These are phyloP conservation scores for Mycena kentingensis DNA, from an alignment of 768 basidiomycete species.

Conservation along the genomic window DNA sequence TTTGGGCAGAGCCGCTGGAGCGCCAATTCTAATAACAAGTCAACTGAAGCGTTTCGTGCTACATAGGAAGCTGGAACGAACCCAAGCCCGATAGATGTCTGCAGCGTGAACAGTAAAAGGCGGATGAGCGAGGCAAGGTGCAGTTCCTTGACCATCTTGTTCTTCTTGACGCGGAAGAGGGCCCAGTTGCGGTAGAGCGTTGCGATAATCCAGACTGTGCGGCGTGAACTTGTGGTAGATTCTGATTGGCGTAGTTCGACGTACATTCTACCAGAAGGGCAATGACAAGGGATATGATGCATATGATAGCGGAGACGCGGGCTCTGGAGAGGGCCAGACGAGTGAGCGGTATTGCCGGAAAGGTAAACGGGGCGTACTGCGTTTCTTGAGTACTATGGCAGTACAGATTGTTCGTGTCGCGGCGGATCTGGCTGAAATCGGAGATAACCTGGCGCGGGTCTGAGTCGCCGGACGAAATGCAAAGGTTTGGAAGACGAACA, in stretches of 20 bases:
- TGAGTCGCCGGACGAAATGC: too few relatives aligned
- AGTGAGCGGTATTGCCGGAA: background rate
- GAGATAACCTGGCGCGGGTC: background rate
- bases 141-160: background rate
- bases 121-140: slow-evolving; percentile 10
- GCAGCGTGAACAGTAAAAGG: slow-evolving; percentile 8
- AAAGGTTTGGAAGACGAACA: background rate
- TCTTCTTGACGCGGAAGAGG: slow-evolving; percentile 6
- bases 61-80: background rate
- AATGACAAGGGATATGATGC: slow-evolving; percentile 3
- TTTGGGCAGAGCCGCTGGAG: background rate
- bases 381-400: background rate
- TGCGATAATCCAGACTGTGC: slow-evolving; percentile 4
- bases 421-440: slow-evolving; percentile 6
- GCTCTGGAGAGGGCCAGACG: background rate
- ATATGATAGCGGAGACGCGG: slow-evolving; percentile 1
- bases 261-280: slow-evolving; percentile 1
- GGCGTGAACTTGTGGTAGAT: background rate
- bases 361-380: background rate
- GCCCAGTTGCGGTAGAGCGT: slow-evolving; percentile 13
- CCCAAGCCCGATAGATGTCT: slow-evolving; percentile 6
- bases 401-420: slow-evolving; percentile 9
- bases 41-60: background rate
- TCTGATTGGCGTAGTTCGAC: background rate
- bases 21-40: background rate